These are phyloP conservation scores for Actinomortierella ambigua DNA, from an alignment of 371 early-diverging fungal species.

Conservation along the genomic window DNA sequence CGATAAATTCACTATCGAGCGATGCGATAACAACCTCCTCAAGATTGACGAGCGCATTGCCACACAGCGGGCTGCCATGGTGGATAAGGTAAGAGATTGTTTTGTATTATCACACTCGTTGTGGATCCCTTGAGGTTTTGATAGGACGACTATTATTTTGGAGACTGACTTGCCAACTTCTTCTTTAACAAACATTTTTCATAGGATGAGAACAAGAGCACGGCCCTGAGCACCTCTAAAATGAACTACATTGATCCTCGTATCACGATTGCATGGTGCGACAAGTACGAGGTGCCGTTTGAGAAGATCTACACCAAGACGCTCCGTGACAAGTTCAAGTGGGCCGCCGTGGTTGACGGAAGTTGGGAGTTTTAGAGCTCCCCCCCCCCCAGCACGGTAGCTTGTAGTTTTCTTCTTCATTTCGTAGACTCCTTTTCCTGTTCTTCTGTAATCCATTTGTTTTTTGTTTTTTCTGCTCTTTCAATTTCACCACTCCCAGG, in stretches of 20 bases:
- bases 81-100: constrained; percentile 69
- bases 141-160: neutral
- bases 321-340: constrained; percentile 93
- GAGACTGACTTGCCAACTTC: neutral
- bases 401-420: no score
- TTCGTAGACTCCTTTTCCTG: no score
- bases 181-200: constrained; percentile 3
- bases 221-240: constrained; percentile 97
- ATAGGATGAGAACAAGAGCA: constrained; percentile 95
- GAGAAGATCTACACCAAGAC: constrained; percentile 93
- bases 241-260: constrained; percentile 98
- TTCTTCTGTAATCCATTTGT: no score
- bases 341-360: constrained; percentile 85
- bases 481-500: no score
- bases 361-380: constrained; percentile 60
- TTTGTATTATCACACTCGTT: neutral
- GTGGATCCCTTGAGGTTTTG: neutral
- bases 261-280: constrained; percentile 94
- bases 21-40: constrained; percentile 63
- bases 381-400: no score
- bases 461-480: no score
- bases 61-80: constrained; percentile 65
- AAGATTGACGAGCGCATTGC: constrained; percentile 73
- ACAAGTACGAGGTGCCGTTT: constrained; percentile 83
- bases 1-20: constrained; percentile 59